phyloP scores from a whole-genome alignment of 1,284 basidiomycete genomes.

The Afroboletus lepidellus region DNA sequence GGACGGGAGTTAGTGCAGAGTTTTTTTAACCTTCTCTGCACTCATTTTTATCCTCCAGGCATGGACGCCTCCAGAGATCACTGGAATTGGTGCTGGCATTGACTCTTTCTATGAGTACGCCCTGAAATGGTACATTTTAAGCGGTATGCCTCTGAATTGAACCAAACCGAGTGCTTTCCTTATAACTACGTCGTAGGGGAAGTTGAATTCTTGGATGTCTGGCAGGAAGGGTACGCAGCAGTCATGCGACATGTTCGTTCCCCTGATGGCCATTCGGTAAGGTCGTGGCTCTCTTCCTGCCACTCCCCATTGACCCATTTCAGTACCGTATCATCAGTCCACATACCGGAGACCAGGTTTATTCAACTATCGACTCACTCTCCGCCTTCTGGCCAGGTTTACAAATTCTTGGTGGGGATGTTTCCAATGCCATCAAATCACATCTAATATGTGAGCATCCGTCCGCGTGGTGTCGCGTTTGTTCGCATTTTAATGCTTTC shows the following conservation, averaged over 20 bases:
- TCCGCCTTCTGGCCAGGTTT: conserved; percentile 88
- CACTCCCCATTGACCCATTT: conserved; percentile 1
- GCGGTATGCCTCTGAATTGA: conserved; percentile 51
- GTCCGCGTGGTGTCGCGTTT: background rate
- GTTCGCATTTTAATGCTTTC: background rate
- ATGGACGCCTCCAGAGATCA: conserved; percentile 74
- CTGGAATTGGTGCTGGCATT: conserved; percentile 86
- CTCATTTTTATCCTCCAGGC: conserved; percentile 38
- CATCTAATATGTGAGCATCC: conserved; percentile 71
- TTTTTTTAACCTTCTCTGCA: background rate
- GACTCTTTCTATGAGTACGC: conserved; percentile 95
- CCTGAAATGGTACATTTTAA: conserved; percentile 85
- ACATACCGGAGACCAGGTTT: conserved; percentile 68
- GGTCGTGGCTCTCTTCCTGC: conserved; percentile 2
- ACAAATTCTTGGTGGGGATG: conserved; percentile 86
- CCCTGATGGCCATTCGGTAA: conserved; percentile 85
- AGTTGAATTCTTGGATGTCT: conserved; percentile 86
- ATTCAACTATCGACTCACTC: conserved; percentile 76
- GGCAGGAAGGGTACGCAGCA: conserved; percentile 85
- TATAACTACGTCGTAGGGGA: conserved; percentile 56
- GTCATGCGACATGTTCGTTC: conserved; percentile 85
- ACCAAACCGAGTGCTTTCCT: background rate
- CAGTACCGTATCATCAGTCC: conserved; percentile 84
- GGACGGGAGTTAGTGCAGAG: conserved; percentile 61
- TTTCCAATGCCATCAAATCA: conserved; percentile 84